Evolutionary conservation across 2,329 filamentous ascomycete genomes (phyloP), one percentile per base, ranked within the genome.

Genomic region (Penicillium vulpinum): DNA sequence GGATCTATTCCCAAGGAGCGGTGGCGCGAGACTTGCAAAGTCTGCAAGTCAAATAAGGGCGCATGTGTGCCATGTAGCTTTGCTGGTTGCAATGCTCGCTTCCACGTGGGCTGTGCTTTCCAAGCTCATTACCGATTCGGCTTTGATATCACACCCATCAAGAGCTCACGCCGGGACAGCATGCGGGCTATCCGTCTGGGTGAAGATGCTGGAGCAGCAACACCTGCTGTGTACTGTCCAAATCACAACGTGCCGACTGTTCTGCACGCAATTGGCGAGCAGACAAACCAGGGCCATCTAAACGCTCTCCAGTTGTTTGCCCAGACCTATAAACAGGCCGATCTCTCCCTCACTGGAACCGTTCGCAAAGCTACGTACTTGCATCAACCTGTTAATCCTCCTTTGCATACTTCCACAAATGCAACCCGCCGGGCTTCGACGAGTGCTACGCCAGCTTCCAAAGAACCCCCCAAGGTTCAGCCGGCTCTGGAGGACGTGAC

Each of bases 321-420:
- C 43, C 88, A 88, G 64, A 92, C 88, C 56, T 97, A 91, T 80
- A 99, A 99, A 75, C 93, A 97, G 75, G 93, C 94, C 9, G 94
- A 99, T 71, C 83, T 93, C 39, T 86, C 90, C 3, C 78, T 97
- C 65, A 97, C 92, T 2, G 94, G 94, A 28, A 97, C 93, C 18
- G 91, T 94, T 22, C 88, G 94, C 53, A 97, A 96, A 75, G 93
- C 94, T 22, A 94, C 91, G 57, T 83, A 94, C 71, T 68, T 79
- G 69, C 70, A 78, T 66, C 66, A 77, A 66, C 66, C 73, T 56
- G 64, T 77, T 63, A 67, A 73, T 59, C 49, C 71, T 24, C 64
- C 70, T 18, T 60, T 70, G 36, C 67, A 73, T 33, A 61, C 67
- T 57, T 63, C 26, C 24, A 24, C 59, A 11, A 56, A 76, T 57